phyloP scores from a whole-genome alignment of 345 rosid species.

The Psidium guajava region DNA sequence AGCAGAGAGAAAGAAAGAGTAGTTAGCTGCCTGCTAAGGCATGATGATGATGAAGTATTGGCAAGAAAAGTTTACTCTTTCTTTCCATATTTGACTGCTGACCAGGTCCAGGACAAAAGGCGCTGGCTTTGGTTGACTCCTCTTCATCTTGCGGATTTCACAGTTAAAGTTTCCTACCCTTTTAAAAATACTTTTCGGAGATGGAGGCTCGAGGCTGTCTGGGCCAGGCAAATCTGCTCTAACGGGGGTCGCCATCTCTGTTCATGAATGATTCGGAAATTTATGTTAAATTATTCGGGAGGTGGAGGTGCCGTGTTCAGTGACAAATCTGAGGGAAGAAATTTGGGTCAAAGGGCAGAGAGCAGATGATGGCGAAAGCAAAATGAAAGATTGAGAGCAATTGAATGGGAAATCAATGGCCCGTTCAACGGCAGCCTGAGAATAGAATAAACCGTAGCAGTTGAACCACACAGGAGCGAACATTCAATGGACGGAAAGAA shows the following conservation, averaged over 20 bases:
- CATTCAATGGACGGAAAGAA: background rate
- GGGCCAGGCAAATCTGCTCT: background rate
- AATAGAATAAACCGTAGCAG: background rate
- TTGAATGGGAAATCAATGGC: background rate
- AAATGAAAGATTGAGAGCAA: background rate
- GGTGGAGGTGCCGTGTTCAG: fast-evolving
- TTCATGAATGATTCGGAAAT: background rate
- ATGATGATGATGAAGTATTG: background rate
- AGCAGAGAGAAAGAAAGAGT: background rate
- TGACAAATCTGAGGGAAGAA: background rate
- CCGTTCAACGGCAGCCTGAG: background rate
- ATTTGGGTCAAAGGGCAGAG: background rate
- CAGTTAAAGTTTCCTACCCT: background rate
- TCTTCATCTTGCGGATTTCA: background rate
- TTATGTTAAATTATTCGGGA: background rate
- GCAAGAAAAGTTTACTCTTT: background rate
- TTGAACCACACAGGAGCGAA: background rate
- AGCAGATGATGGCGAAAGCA: background rate
- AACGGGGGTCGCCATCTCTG: background rate
- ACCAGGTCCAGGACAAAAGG: background rate
- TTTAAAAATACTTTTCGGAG: background rate
- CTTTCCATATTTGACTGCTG: background rate
- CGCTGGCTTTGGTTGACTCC: constrained; percentile 8
- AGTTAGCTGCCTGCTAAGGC: background rate
- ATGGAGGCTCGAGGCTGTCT: background rate